Evolutionary conservation across 108 stramenopile genomes (phyloP).

Genomic region (Cyclotella distinguenda): DNA sequence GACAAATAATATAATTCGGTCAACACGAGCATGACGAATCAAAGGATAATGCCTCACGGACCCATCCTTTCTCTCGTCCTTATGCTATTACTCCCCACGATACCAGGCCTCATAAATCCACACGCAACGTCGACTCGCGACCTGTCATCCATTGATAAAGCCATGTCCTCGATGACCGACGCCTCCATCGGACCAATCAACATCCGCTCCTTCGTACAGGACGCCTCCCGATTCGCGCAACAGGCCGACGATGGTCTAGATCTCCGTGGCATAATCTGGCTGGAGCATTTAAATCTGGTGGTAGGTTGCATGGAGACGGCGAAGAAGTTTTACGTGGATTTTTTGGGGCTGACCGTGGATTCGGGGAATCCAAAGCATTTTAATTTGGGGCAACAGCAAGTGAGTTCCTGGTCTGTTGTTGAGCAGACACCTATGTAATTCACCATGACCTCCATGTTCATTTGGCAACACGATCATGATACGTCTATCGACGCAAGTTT

Average conservation of each 20-base stretch:
- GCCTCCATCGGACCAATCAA: constrained; percentile 26
- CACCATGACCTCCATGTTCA: not conserved
- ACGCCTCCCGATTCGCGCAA: constrained; percentile 14
- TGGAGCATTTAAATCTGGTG: constrained; percentile 69
- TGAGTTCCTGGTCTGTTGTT: not conserved
- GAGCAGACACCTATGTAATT: not conserved
- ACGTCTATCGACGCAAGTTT: constrained; percentile 4
- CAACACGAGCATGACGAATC: too few relatives aligned
- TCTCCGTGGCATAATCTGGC: constrained; percentile 53
- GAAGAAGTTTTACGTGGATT: constrained; percentile 54
- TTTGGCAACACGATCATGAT: not conserved
- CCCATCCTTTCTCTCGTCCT: too few relatives aligned
- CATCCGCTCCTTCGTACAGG: constrained; percentile 22
- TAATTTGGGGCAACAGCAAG: constrained; percentile 70
- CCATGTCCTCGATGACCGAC: too few relatives aligned
- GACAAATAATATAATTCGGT: too few relatives aligned
- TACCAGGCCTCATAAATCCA: too few relatives aligned
- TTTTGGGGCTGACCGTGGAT: constrained; percentile 53
- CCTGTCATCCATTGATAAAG: too few relatives aligned
- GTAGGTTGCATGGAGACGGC: constrained; percentile 47
- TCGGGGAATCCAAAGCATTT: constrained; percentile 50
- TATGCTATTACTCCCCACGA: too few relatives aligned
- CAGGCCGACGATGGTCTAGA: constrained; percentile 21
- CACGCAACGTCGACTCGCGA: too few relatives aligned
- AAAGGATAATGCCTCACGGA: too few relatives aligned